Evolutionary conservation across 2,329 filamentous ascomycete species (phyloP), one percentile per base, ranked within the genome.

Genomic region (Aspergillus glaucus): DNA sequence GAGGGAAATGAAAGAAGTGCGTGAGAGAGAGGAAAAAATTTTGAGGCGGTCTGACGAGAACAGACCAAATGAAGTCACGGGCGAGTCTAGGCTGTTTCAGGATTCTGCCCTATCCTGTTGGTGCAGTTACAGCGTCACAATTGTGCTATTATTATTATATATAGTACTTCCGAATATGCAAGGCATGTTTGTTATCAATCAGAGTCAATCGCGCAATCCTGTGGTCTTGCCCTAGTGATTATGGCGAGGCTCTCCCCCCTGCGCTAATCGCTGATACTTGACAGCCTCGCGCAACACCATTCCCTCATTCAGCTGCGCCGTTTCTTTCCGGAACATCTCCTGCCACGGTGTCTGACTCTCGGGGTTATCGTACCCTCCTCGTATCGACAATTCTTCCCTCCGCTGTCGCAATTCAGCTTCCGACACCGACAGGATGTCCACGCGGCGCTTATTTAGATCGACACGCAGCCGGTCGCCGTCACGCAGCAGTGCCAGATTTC

Each of bases 381-480:
- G 55, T 0, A 59, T 59, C 12, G 71, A 63, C 5, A 75, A 56
- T 36, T 66, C 64, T 24, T 64, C 56, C 26, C 71, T 62, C 24
- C 77, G 64, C 17, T 55, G 51, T 32, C 59, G 57, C 26, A 79
- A 59, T 52, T 78, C 76, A 19, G 68, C 66, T 0, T 68, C 63
- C 0, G 66, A 51, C 37, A 40, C 37, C 2, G 78, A 49, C 19
- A 79, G 58, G 41, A 79, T 69, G 46, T 79, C 71, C 2, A 79
- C 76, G 2, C 69, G 67, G 6, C 77, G 67, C 55, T 73, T 72
- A 48, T 60, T 71, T 47, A 80, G 60, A 53, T 80, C 77, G 5
- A 80, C 74, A 3, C 78, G 64, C 17, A 80, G 54, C 43, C 61
- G 60, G 55, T 80, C 78, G 2, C 77, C 76, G 55, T 79, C 73